These are phyloP conservation scores for Ceratobasidium papillatum DNA, from an alignment of 1,284 basidiomycete genomes.

Conservation along the genomic window DNA sequence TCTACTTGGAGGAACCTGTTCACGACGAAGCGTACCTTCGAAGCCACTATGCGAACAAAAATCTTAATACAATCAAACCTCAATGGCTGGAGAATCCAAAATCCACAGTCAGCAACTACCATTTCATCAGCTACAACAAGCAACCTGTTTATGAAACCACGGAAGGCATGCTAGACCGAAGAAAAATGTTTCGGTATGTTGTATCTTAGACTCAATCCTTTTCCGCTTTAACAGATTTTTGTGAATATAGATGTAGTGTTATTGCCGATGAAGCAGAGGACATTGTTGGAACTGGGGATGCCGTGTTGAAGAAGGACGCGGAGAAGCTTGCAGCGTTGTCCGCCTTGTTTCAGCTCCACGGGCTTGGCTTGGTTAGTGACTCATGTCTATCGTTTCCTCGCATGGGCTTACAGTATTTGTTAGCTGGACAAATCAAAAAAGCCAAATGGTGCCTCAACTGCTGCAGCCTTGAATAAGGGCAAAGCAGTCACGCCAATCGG, in stretches of 20 bases:
- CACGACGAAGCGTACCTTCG: constrained; percentile 51
- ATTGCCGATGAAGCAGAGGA: constrained; percentile 24
- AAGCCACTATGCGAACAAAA: constrained; percentile 47
- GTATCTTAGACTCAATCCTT: background rate
- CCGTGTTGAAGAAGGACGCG: constrained; percentile 70
- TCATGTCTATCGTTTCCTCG: background rate
- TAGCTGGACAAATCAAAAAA: constrained; percentile 39
- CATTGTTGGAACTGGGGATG: constrained; percentile 68
- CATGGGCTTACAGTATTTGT: background rate
- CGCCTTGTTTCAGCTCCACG: constrained; percentile 73
- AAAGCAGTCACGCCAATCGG: constrained; percentile 45
- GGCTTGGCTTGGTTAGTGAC: constrained; percentile 62
- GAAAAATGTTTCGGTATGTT: constrained; percentile 20
- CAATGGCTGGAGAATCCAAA: constrained; percentile 38
- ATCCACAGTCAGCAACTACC: constrained; percentile 34
- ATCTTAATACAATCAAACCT: constrained; percentile 24
- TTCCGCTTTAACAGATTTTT: background rate
- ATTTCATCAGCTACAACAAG: constrained; percentile 14
- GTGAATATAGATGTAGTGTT: constrained; percentile 25
- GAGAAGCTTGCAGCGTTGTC: constrained; percentile 79
- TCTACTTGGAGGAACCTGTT: constrained; percentile 47
- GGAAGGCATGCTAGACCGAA: constrained; percentile 19
- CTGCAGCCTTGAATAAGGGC: constrained; percentile 29
- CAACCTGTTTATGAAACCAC: constrained; percentile 23
- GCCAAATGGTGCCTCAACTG: constrained; percentile 4